Evolutionary conservation across 2,329 filamentous ascomycete species (phyloP), one percentile per base, ranked within the genome.

Genomic region (Calonectria honghensis): DNA sequence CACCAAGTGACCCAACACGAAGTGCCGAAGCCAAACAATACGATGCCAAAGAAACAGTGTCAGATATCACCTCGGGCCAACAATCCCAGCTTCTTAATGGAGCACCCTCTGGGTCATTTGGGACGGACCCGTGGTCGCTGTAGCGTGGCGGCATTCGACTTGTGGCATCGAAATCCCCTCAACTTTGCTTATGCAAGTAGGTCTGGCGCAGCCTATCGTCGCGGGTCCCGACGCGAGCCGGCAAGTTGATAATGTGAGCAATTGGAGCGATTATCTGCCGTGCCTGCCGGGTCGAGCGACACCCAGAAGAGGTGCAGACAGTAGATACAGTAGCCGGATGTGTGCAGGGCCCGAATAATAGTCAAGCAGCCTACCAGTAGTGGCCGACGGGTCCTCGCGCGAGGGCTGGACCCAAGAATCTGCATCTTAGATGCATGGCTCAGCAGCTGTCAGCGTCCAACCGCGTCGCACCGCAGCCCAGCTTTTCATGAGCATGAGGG

Each of bases 401-500:
- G 51, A 65, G 59, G 48, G 41, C 59, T 32, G 50, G 66, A 32
- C 39, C 64, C 27, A 39, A 67, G 41, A 35, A 31, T 68, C 71
- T 65, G 67, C 73, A 68, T 67, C 61, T 64, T n/a, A 48, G 61
- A 71, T 67, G 52, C 61, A 67, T 32, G 64, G 31, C 48, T 37
- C 70, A 74, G 57, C 45, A 71, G 73, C 73, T 68, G 73, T 78
- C 75, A 75, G 71, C 71, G 41, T 52, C 72, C 57, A 72, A 54
- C 69, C 73, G 71, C 57, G 68, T 75, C 76, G 72, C 74, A 75
- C 77, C 71, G 68, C 50, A 68, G 52, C 37, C 35, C 45, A 68
- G 70, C 63, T 68, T 66, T 51, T 59, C 20, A 70, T 54, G 68
- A 70, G 35, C 20, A 70, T 50, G 68, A 70, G 41, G 45, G 71